A percentile compares a stretch with the other conserved stretches of the same genome.
Evolutionary conservation across 495 filamentous ascomycete genomes (phyloP).

Genomic region (Penicillium coprophilum): DNA sequence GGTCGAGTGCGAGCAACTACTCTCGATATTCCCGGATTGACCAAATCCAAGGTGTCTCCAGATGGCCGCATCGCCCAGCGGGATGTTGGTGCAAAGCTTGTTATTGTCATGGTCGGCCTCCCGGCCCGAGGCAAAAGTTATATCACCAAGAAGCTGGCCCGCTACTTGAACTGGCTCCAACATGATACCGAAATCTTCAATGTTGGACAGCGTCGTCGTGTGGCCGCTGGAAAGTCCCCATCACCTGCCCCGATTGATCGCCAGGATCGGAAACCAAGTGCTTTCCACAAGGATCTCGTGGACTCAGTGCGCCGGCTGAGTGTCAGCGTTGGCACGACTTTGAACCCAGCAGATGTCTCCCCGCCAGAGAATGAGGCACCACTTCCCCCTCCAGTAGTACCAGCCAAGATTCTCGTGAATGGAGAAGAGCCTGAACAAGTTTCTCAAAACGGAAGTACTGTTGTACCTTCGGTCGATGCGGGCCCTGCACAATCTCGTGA

Average conservation of each 20-base stretch:
- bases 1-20: conserved; percentile 75
- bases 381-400: conserved; percentile 42
- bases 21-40: conserved; percentile 85
- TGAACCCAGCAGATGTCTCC: conserved; percentile 25
- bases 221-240: conserved; percentile 64
- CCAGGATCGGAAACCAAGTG: conserved; percentile 26
- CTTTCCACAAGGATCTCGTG: conserved; percentile 43
- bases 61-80: conserved; percentile 89
- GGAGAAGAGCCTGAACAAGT: conserved; percentile 38
- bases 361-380: conserved; percentile 29
- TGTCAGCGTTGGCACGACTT: conserved; percentile 36
- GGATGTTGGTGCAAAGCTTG: conserved; percentile 92
- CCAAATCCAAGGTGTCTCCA: conserved; percentile 87
- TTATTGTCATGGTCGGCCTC: conserved; percentile 97
- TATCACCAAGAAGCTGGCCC: conserved; percentile 94
- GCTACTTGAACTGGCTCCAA: conserved; percentile 96
- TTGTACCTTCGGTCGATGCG: conserved; percentile 32
- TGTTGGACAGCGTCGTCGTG: conserved; percentile 84
- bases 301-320: conserved; percentile 47
- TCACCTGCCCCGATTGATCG: conserved; percentile 30
- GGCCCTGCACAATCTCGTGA: conserved; percentile 14
- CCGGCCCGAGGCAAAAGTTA: conserved; percentile 96
- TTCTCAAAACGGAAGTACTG: conserved; percentile 30
- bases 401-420: conserved; percentile 52
- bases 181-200: conserved; percentile 96